Percentiles rank a stretch among this genome's conserved stretches.
These are phyloP conservation scores for Hypomontagnella submonticulosa DNA, from an alignment of 495 filamentous ascomycete species.

Conservation along the genomic window DNA sequence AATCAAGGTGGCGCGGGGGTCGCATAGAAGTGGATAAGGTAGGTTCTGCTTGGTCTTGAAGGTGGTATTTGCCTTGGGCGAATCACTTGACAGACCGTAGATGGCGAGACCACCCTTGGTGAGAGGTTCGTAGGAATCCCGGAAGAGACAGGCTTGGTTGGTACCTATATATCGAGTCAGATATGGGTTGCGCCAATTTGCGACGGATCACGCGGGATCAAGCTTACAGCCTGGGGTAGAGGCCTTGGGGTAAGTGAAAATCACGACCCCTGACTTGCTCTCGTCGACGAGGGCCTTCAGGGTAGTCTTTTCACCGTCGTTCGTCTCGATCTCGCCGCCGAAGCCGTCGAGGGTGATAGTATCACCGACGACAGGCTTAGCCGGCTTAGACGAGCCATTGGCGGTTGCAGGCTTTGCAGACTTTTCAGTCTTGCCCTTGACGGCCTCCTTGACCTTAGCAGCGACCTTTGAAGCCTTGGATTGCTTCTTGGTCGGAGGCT, in stretches of 20 bases:
- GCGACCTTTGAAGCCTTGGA: conserved; percentile 56
- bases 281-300: conserved; percentile 80
- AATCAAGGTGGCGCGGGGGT: conserved; percentile 76
- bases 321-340: conserved; percentile 84
- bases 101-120: conserved; percentile 84
- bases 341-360: conserved; percentile 75
- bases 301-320: conserved; percentile 81
- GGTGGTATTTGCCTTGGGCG: conserved; percentile 86
- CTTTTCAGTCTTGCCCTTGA: conserved; percentile 51
- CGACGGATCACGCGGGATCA: conserved; percentile 17
- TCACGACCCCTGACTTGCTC: conserved; percentile 84
- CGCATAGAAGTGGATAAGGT: conserved; percentile 90
- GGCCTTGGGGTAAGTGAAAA: conserved; percentile 97
- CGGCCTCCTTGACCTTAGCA: conserved; percentile 58
- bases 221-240: conserved; percentile 94
- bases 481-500: conserved; percentile 65
- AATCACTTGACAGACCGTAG: conserved; percentile 89
- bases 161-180: conserved; percentile 71
- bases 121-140: conserved; percentile 80
- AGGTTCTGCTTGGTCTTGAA: conserved; percentile 91
- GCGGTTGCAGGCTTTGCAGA: conserved; percentile 50
- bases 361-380: conserved; percentile 56
- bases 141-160: conserved; percentile 90
- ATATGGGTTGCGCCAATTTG: conserved; percentile 20
- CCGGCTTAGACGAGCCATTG: conserved; percentile 47